phyloP scores from a whole-genome alignment of 2,329 filamentous ascomycete species.

The Ascosphaera aggregata region DNA sequence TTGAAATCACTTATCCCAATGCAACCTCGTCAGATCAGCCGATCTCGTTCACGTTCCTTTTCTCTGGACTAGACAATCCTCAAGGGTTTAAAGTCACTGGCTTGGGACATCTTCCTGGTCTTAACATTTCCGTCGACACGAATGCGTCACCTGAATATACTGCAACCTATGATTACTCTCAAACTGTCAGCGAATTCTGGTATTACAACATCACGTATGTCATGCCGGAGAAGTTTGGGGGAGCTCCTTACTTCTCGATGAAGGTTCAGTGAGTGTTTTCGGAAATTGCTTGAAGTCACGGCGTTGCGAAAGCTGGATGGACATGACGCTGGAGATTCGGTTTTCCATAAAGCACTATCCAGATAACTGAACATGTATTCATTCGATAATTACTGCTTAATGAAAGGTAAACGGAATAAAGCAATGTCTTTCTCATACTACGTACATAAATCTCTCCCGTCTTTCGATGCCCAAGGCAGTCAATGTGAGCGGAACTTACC shows the following conservation, averaged over 20 bases:
- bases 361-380: too few species aligned
- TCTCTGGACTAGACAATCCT: slow-evolving; percentile 25
- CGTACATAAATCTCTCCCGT: too few species aligned
- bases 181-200: slow-evolving; percentile 18
- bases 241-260: neutral
- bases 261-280: slow-evolving; percentile 1
- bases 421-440: too few species aligned
- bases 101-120: slow-evolving; percentile 16
- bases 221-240: neutral
- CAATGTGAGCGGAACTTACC: too few species aligned
- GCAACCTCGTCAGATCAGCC: slow-evolving; percentile 22
- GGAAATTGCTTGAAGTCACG: too few species aligned
- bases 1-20: slow-evolving; percentile 30
- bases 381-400: too few species aligned
- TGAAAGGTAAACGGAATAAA: too few species aligned
- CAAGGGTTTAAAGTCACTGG: slow-evolving; percentile 22
- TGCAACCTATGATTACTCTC: slow-evolving; percentile 1
- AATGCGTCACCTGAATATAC: neutral
- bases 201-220: slow-evolving; percentile 15
- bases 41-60: slow-evolving; percentile 25
- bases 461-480: too few species aligned
- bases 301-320: too few species aligned
- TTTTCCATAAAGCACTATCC: too few species aligned
- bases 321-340: too few species aligned
- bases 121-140: slow-evolving; percentile 10